Evolutionary conservation across 371 early-diverging fungal genomes (phyloP).

Genomic region (Lichtheimia ramosa): DNA sequence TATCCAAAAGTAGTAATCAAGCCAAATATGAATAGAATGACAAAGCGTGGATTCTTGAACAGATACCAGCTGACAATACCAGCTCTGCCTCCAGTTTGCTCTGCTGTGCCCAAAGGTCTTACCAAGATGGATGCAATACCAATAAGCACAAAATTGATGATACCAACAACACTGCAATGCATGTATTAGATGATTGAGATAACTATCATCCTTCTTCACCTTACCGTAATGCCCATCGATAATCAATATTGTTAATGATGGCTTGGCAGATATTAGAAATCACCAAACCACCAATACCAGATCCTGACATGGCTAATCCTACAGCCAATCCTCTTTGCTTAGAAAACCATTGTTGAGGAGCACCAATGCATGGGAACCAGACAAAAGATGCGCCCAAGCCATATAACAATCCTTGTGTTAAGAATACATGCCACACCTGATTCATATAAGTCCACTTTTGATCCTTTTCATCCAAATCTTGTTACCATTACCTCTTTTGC

Average conservation of each 20-base stretch:
- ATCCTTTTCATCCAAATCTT: not conserved
- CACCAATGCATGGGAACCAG: slow-evolving; percentile 67
- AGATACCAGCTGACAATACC: slow-evolving; percentile 39
- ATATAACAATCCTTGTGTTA: slow-evolving; percentile 73
- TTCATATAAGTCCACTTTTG: not conserved
- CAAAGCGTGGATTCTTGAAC: slow-evolving; percentile 26
- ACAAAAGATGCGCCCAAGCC: slow-evolving; percentile 70
- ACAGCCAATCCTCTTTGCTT: slow-evolving; percentile 68
- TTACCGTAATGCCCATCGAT: slow-evolving; percentile 63
- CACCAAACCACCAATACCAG: slow-evolving; percentile 68
- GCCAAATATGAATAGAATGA: slow-evolving; percentile 26
- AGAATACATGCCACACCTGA: slow-evolving; percentile 62
- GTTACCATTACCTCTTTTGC: slow-evolving; percentile 25
- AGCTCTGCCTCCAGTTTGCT: slow-evolving; percentile 40
- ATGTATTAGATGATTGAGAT: not conserved
- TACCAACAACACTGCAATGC: slow-evolving; percentile 27
- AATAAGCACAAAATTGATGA: slow-evolving; percentile 38
- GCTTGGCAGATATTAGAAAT: slow-evolving; percentile 61
- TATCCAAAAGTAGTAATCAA: slow-evolving; percentile 31
- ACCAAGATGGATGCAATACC: slow-evolving; percentile 12
- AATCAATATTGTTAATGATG: slow-evolving; percentile 47
- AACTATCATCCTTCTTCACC: slow-evolving; percentile 2
- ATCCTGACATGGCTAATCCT: slow-evolving; percentile 68
- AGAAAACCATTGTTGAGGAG: slow-evolving; percentile 73
- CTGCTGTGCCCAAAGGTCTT: slow-evolving; percentile 22